Evolutionary conservation across 495 filamentous ascomycete species (phyloP).

Genomic region (Trichoderma parareesei): DNA sequence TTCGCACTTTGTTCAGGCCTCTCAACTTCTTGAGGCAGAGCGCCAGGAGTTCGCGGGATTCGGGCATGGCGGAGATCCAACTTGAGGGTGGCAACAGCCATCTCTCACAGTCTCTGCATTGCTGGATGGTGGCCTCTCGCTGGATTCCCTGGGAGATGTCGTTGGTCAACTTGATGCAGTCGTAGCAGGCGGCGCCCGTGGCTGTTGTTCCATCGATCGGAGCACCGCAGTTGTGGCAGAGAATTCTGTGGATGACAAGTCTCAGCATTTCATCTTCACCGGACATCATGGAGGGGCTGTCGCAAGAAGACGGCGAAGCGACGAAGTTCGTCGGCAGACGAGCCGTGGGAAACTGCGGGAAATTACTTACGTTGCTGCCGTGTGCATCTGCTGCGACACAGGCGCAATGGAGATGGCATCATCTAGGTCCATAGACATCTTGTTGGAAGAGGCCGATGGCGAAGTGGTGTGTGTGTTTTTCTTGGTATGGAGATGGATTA

Average conservation of each 20-base stretch:
- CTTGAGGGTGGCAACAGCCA: slow-evolving; percentile 82
- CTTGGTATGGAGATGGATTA: background rate
- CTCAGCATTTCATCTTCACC: background rate
- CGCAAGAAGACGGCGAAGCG: background rate
- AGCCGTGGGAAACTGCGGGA: background rate
- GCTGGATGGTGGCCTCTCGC: slow-evolving; percentile 72
- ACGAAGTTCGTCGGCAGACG: no score
- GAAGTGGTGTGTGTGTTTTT: background rate
- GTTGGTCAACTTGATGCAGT: slow-evolving; percentile 87
- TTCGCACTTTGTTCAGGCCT: slow-evolving; percentile 75
- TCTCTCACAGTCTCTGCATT: slow-evolving; percentile 85
- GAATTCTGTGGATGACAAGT: slow-evolving; percentile 50
- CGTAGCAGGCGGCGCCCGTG: slow-evolving; percentile 81
- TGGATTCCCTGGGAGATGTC: slow-evolving; percentile 92
- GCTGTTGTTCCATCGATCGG: slow-evolving; percentile 86
- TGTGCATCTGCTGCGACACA: slow-evolving; percentile 37
- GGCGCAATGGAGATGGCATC: slow-evolving; percentile 46
- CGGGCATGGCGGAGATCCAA: slow-evolving; percentile 75
- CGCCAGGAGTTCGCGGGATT: slow-evolving; percentile 84
- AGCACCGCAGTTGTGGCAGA: slow-evolving; percentile 90
- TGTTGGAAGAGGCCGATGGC: slow-evolving; percentile 10
- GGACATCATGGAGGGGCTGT: background rate
- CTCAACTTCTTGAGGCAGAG: slow-evolving; percentile 76
- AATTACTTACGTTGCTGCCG: slow-evolving; percentile 48
- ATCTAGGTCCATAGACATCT: slow-evolving; percentile 66